phyloP scores from a whole-genome alignment of 371 early-diverging fungal genomes.

The Mortierella sp. region DNA sequence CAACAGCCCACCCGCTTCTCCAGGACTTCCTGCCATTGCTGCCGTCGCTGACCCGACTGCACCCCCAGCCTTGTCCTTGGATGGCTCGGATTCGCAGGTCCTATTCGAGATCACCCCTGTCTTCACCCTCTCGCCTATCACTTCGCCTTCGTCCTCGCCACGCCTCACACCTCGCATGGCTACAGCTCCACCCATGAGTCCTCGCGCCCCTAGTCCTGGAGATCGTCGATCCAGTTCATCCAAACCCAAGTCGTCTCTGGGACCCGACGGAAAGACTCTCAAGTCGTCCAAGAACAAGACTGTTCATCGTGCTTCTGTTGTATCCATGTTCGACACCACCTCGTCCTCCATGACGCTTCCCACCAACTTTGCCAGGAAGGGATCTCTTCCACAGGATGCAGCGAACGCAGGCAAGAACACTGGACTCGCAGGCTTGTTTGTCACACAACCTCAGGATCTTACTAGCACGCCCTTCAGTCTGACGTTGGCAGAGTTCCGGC shows the following conservation, averaged over 20 bases:
- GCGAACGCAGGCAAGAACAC: constrained; percentile 9
- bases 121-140: constrained; percentile 27
- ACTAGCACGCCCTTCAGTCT: constrained; percentile 51
- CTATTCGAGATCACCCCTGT: too few relatives aligned
- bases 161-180: constrained; percentile 17
- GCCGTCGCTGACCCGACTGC: constrained; percentile 7
- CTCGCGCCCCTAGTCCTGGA: constrained; percentile 6
- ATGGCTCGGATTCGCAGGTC: too few relatives aligned
- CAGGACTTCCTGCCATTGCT: constrained; percentile 35
- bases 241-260: constrained; percentile 16
- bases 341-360: constrained; percentile 49
- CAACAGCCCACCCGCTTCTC: constrained; percentile 47
- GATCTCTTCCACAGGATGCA: constrained; percentile 35
- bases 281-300: constrained; percentile 43
- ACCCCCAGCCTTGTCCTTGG: constrained; percentile 10
- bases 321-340: constrained; percentile 38
- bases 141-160: constrained; percentile 42
- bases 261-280: constrained; percentile 31
- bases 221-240: constrained; percentile 12
- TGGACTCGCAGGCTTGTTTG: constrained; percentile 44
- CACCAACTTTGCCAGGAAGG: constrained; percentile 51
- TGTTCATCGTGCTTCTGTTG: constrained; percentile 31
- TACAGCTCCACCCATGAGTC: not conserved
- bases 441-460: constrained; percentile 32
- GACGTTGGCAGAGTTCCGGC: constrained; percentile 53